Base-by-base conservation (phyloP, 805 yeast species). In the Pichia pseudocactophila region DNA sequence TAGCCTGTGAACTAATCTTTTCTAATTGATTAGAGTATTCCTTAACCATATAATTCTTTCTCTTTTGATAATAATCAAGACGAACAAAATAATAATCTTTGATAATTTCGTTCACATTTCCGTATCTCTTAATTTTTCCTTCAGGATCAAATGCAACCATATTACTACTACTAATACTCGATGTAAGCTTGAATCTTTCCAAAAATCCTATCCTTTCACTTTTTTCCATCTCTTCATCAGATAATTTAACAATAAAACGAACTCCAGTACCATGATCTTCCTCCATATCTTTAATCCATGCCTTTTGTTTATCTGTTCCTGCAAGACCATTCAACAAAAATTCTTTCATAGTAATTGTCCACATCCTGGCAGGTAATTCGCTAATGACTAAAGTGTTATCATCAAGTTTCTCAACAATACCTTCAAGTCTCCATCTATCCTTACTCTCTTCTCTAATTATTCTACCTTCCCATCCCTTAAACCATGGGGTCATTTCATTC, bases 121-220 rank as follows among this genome's bases (percentile, higher is more conserved):
- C 82, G 61, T 88, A 92, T 59, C 77, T 86, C 58, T 82, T 83
- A 54, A 92, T 85, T 50, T 89, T 76, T 31, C 96, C 96, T 37
- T 73, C 73, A 3, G 95, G 76, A 64, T 92, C 97, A 64, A 92
- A 92, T 0, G 96, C 94, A 43, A 92, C 96, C 96, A 92, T 89
- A 59, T 92, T 92, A 36, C 81, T 73, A 48, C 86, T 68, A 58
- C 73, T 79, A 33, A 92, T 66, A 7, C 82, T 66, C 0, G 87
- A 69, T 7, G 77, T 66, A 41, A 92, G 70, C 57, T 84, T 88
- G 66, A 92, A 92, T 57, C 88, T 71, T 56, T 87, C 95, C 53
- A 84, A 74, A 42, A 87, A 69, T 0, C 98, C 98, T 19, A 82
- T 74, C 40, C 70, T 69, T 47, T 71, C 66, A 0, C 95, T 74